Base-by-base conservation (phyloP, 257 asterid species). In the Capsicum baccatum region DNA sequence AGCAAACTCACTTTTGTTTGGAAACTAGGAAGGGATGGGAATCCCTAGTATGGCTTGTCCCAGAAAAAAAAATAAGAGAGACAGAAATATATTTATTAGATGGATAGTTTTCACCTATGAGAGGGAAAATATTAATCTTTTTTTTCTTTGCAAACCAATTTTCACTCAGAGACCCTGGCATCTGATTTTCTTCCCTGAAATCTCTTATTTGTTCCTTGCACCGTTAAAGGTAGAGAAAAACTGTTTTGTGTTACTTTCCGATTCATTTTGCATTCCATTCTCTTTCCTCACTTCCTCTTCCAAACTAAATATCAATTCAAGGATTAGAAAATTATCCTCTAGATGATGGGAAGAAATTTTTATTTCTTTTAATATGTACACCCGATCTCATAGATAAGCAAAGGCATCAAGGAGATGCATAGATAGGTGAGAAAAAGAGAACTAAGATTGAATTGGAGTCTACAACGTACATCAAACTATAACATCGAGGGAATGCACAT, bases 341-440 rank as follows among this genome's bases (percentile, higher is more conserved):
- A 35, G 54, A 68, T 37, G 54, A 68, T 68, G 78, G 78, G 16
- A 68, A 68, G 21, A 68, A 68, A 37, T 68, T 39, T 12, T 15
- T 68, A 6, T 39, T 3, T 39, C 8, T 68, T 67, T 12, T 33
- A 6, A 5, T 39, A 3, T 15, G 19, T 37, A 68, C 15, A 68
- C 8, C 39, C 15, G 3, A 39, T 42, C 78, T 39, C 54, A 15
- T 39, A 39, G 78, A 68, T 39, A 39, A 39, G 9, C 1, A 39
- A 68, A 37, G 73, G 6, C 19, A 66, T 39, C 48, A 7, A 66
- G 48, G 73, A 66, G n/a, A 66, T 66, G 73, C 73, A 66, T 66
- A 66, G 47, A 66, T 33, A 48, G 73, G 48, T 33, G 47, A 56
- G 1, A 66, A 66, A 37, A 66, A 35, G 39, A 66, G 71, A 64